Percentiles rank a stretch among this genome's conserved stretches.
phyloP scores from a whole-genome alignment of 805 yeast species.

The Hanseniaspora lindneri region DNA sequence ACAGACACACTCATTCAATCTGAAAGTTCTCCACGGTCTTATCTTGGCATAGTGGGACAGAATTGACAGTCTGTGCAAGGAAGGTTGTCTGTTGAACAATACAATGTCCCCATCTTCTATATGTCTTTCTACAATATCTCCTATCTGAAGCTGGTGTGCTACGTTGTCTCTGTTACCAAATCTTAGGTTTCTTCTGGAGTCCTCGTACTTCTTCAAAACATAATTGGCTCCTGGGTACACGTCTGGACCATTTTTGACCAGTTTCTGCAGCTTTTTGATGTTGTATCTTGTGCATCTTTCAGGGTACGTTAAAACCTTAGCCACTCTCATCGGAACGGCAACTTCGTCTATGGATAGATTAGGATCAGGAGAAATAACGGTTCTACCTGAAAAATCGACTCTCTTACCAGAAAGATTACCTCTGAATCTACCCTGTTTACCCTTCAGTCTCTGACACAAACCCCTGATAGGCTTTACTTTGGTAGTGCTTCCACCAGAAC shows the following conservation, averaged over 20 bases:
- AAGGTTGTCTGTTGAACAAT: slow-evolving; percentile 93
- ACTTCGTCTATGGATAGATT: slow-evolving; percentile 90
- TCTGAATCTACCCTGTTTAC: slow-evolving; percentile 97
- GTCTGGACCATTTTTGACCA: slow-evolving; percentile 75
- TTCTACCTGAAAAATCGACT: slow-evolving; percentile 95
- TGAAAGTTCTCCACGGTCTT: slow-evolving; percentile 95
- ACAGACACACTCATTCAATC: slow-evolving; percentile 96
- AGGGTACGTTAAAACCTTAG: slow-evolving; percentile 90
- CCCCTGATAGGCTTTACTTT: slow-evolving; percentile 76
- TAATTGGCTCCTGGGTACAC: slow-evolving; percentile 96
- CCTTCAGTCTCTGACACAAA: slow-evolving; percentile 91
- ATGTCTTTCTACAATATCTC: slow-evolving; percentile 94
- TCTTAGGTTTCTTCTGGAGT: slow-evolving; percentile 73
- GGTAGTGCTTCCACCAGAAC: slow-evolving; percentile 24
- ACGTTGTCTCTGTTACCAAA: slow-evolving; percentile 74
- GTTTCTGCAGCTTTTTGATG: slow-evolving; percentile 56
- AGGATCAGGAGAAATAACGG: slow-evolving; percentile 98
- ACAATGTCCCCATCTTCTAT: slow-evolving; percentile 95
- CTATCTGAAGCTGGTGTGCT: slow-evolving; percentile 65
- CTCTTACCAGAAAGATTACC: slow-evolving; percentile 97
- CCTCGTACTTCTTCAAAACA: slow-evolving; percentile 68
- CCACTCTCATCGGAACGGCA: slow-evolving; percentile 95
- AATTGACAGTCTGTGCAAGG: slow-evolving; percentile 87
- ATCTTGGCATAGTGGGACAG: slow-evolving; percentile 91
- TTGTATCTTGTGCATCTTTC: slow-evolving; percentile 88